Conservation (phyloP, 768 basidiomycete species). For the Rhizopogon sp. region DNA sequence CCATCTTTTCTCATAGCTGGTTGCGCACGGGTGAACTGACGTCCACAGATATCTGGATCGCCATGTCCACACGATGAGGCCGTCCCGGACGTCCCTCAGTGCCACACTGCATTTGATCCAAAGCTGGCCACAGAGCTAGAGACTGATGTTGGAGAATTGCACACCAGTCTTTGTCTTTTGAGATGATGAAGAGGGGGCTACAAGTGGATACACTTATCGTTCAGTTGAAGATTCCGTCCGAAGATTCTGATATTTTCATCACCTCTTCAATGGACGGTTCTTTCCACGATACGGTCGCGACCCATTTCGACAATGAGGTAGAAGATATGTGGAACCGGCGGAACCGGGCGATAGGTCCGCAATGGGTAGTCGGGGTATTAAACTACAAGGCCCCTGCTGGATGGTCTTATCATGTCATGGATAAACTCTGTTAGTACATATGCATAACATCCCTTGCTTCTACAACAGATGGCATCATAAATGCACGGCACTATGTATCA, state of each 20-base stretch:
- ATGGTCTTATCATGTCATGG: not conserved
- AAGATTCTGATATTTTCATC: not conserved
- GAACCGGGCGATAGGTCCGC: not conserved
- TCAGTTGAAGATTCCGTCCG: not conserved
- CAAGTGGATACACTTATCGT: not conserved
- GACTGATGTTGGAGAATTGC: not conserved
- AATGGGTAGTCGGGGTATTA: not conserved
- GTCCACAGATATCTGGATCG: not conserved
- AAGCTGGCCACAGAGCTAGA: not conserved
- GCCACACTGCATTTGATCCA: not conserved
- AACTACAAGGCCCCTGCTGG: not conserved
- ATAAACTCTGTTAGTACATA: no score
- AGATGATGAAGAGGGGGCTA: not conserved
- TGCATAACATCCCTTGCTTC: no score
- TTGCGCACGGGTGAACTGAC: not conserved
- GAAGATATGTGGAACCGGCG: not conserved
- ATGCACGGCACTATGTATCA: no score
- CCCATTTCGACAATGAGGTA: not conserved
- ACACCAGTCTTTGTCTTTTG: not conserved
- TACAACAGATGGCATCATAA: no score
- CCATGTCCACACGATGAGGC: not conserved
- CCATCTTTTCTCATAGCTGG: conserved; percentile 6
- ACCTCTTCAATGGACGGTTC: not conserved
- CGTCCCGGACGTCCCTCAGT: not conserved
- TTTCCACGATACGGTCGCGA: not conserved